phyloP scores from a whole-genome alignment of 129 eudicot genomes.

The Flaveria robusta region DNA sequence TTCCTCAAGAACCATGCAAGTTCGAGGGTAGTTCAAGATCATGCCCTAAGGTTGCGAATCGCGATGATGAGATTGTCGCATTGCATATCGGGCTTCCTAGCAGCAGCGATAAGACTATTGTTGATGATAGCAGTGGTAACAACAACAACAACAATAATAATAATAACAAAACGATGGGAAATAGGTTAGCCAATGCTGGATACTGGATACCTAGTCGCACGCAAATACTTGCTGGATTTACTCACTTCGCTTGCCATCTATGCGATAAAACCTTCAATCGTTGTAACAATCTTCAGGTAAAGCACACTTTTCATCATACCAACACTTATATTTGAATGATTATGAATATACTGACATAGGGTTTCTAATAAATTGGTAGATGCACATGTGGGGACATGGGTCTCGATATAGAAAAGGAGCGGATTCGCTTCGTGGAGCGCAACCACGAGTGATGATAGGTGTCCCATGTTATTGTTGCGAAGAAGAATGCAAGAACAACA shows the following conservation, averaged over 20 bases:
- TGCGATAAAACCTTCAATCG: conserved; percentile 84
- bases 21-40: conserved; percentile 24
- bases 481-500: conserved; percentile 86
- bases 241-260: conserved; percentile 76
- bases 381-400: conserved; percentile 98
- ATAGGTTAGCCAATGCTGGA: conserved; percentile 21
- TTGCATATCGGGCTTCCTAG: conserved; percentile 66
- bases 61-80: conserved; percentile 48
- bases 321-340: not conserved
- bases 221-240: conserved; percentile 81
- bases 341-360: not conserved
- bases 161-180: not conserved
- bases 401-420: conserved; percentile 78
- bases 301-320: not conserved
- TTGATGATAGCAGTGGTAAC: not conserved
- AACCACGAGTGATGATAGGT: conserved; percentile 67
- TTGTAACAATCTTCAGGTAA: conserved; percentile 87
- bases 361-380: conserved; percentile 40
- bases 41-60: conserved; percentile 14
- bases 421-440: conserved; percentile 70
- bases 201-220: conserved; percentile 84
- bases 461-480: conserved; percentile 85
- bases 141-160: not conserved
- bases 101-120: not conserved
- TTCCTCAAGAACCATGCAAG: conserved; percentile 33